These are phyloP conservation scores for Penicillium herquei DNA, from an alignment of 495 filamentous ascomycete species.

Conservation along the genomic window DNA sequence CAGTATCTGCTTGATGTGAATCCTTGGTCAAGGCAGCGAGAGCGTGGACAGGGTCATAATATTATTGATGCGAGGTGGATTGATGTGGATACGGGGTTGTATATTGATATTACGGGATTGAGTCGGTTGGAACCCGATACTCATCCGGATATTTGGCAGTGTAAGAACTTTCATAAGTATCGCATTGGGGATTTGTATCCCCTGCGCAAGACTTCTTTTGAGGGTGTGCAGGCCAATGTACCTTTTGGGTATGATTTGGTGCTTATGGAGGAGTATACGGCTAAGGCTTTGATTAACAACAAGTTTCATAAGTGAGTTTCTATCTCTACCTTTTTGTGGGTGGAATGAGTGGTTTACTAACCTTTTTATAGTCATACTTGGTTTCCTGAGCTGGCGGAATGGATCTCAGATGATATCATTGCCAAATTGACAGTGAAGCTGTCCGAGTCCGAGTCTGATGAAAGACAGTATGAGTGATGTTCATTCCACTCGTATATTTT, in stretches of 20 bases:
- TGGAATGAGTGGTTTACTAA: constrained; percentile 7
- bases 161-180: constrained; percentile 81
- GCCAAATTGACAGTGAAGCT: constrained; percentile 8
- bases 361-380: constrained; percentile 31
- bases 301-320: constrained; percentile 53
- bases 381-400: constrained; percentile 29
- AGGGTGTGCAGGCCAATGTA: constrained; percentile 59
- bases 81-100: constrained; percentile 72
- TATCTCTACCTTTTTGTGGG: not conserved
- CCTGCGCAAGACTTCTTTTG: constrained; percentile 56
- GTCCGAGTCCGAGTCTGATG: not conserved
- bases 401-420: constrained; percentile 29
- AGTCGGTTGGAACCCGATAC: constrained; percentile 60
- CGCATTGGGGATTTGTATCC: constrained; percentile 51
- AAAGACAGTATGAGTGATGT: constrained; percentile 31
- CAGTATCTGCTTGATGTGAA: constrained; percentile 78
- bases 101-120: constrained; percentile 85
- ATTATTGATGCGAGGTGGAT: constrained; percentile 88
- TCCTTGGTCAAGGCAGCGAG: constrained; percentile 59
- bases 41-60: constrained; percentile 66
- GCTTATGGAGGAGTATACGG: constrained; percentile 58
- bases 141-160: constrained; percentile 67
- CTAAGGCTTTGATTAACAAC: constrained; percentile 48
- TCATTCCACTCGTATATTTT: not conserved
- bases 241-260: constrained; percentile 61